Evolutionary conservation across 441 rosid species (phyloP), one percentile per base, ranked within the genome.

Genomic region (Hura crepitans): DNA sequence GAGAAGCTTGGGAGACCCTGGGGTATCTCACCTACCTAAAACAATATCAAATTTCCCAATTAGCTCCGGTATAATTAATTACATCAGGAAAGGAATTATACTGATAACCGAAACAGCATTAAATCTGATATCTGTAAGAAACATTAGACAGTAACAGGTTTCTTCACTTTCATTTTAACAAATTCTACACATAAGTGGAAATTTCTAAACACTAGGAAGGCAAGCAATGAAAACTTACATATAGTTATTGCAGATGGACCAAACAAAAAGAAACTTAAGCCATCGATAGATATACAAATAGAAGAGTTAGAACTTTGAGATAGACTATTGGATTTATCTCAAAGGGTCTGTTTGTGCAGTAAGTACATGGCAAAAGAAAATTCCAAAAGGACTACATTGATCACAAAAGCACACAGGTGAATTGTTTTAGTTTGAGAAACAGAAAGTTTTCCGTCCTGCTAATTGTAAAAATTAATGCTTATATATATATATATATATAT

Each of bases 11-110:
- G 98, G 70, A 93, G 95, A 31, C 98, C 98, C 77, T 88, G 86
- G 31, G 98, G 98, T 82, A 93, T 89, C 11, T 89, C 96, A 75
- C 96, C 98, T 46, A 93, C 98, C 98, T 93, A 79, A 82, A 78
- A 75, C 50, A 79, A 71, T 17, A 74, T 25, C 51, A 14, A 77
- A 31, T 65, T 31, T 74, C 65, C 50, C 75, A 66, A 10, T 74
- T 61, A 80, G 72, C 69, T 60, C 28, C 59, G 27, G 2, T 47
- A 58, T 45, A 59, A 54, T 46, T 65, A 46, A 56, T 60, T 53
- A 27, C 22, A 60, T 66, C 14, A 12, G 31, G 22, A 28, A 60
- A 23, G 11, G 31, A 51, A 28, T 18, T 46, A 62, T 23, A 11
- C n/a, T 25, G 50, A 55, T 47, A 22, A 66, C 22, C 0, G 25